Evolutionary conservation across 495 filamentous ascomycete genomes (phyloP), one percentile per base, ranked within the genome.

Genomic region (Neurospora sublineolata): DNA sequence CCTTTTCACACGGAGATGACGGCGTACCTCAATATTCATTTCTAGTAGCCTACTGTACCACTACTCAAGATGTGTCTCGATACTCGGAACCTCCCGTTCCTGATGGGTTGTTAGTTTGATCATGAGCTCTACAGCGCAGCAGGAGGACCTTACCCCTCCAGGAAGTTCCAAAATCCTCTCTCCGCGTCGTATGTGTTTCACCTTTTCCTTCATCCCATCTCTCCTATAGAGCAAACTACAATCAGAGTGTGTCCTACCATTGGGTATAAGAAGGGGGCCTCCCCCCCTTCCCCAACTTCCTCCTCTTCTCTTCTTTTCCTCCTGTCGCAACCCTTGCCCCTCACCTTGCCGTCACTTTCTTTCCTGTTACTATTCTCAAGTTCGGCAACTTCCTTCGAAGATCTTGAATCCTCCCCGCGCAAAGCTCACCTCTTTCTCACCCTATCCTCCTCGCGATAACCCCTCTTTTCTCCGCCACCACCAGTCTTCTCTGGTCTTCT

Each of bases 1-100:
- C 16, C 30, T 3, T 10, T 12, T 14, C 67, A 39, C 18, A 37
- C 39, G 23, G 30, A 39, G 14, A 4, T 9, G 37, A n/a, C 60
- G 23, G 33, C 80, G 11, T 82, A 90, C 87, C 78, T 97, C 92
- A 73, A 93, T 93, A 67, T 88, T 88, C 77, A 90, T 87, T 68
- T 88, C 86, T 76, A 97, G 82, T 33, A 97, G 76, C 38, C 86
- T 86, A 46, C 88, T 86, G 74, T 92, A 93, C 94, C 94, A 99
- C 41, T 84, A 83, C 76, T 97, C 92, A 41, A 97, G 84, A 40
- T 87, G 86, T 23, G 83, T 84, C 76, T 91, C 88, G 69, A 97
- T 82, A 14, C 85, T 76, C 11, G 82, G 85, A 37, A 88, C 82
- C 73, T 89, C 85, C 72, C 89, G 86, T 46, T 90, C 86, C 85